These are phyloP conservation scores for Sporisorium sorghi DNA, from an alignment of 1,284 basidiomycete species.

Conservation along the genomic window DNA sequence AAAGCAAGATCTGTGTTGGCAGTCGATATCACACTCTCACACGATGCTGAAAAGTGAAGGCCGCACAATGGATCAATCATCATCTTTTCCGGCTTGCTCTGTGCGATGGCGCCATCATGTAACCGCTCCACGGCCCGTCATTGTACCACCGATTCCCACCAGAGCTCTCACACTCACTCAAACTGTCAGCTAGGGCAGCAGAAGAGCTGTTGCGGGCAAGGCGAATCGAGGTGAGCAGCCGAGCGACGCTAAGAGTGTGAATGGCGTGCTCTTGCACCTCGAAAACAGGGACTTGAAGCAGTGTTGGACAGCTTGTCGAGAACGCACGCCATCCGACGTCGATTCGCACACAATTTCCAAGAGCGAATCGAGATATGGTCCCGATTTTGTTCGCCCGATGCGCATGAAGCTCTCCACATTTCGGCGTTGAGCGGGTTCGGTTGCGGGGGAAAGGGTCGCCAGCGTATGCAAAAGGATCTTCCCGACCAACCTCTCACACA, in stretches of 20 bases:
- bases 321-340: slow-evolving; percentile 19
- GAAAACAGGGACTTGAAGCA: not conserved
- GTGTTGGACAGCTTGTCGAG: slow-evolving; percentile 22
- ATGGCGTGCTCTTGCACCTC: slow-evolving; percentile 21
- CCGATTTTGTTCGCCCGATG: not conserved
- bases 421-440: not conserved
- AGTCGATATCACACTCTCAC: not conserved
- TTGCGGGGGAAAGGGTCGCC: not conserved
- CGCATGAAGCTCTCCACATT: not conserved
- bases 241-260: slow-evolving; percentile 16
- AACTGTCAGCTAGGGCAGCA: not conserved
- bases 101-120: slow-evolving; percentile 1
- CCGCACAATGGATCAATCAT: not conserved
- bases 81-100: not conserved
- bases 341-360: slow-evolving; percentile 16
- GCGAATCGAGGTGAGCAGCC: not conserved
- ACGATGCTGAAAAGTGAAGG: not conserved
- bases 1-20: not conserved
- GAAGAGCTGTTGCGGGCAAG: slow-evolving; percentile 2
- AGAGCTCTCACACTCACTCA: too few species aligned
- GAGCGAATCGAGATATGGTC: not conserved
- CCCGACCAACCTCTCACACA: not conserved
- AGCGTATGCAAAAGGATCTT: too few species aligned
- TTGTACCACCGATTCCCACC: too few species aligned
- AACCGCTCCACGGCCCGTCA: too few species aligned